Percentiles rank a stretch among this genome's conserved stretches.
These are phyloP conservation scores for Stentor coeruleus DNA, from an alignment of 73 alveolate species.

Conservation along the genomic window DNA sequence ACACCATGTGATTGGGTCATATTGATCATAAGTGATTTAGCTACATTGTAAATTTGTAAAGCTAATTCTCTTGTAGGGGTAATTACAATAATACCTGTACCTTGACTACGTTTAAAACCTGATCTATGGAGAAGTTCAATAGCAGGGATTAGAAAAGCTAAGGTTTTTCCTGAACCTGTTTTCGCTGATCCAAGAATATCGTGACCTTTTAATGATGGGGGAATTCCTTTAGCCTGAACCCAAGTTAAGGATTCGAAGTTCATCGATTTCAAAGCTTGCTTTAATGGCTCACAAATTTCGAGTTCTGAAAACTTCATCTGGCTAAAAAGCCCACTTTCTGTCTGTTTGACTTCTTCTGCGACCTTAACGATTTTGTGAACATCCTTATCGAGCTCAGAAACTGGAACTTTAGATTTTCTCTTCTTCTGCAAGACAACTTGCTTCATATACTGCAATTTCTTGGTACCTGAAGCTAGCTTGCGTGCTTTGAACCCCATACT, in stretches of 20 bases:
- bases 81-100: slow-evolving; percentile 91
- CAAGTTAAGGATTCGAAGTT: slow-evolving; percentile 78
- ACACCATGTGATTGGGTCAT: slow-evolving; percentile 78
- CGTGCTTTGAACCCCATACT: no score
- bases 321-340: slow-evolving; percentile 65
- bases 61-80: slow-evolving; percentile 99
- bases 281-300: slow-evolving; percentile 60
- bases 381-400: no score
- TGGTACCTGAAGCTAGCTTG: no score
- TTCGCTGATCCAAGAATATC: slow-evolving; percentile 99
- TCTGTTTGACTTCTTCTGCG: slow-evolving; percentile 19
- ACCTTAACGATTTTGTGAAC: no score
- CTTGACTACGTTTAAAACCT: slow-evolving; percentile 74
- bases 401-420: no score
- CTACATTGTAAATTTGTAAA: slow-evolving; percentile 95
- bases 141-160: slow-evolving; percentile 98
- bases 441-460: no score
- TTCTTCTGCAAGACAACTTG: no score
- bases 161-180: slow-evolving; percentile 99
- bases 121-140: slow-evolving; percentile 83
- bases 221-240: slow-evolving; percentile 86
- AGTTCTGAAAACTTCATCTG: slow-evolving; percentile 63
- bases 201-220: slow-evolving; percentile 79
- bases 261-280: slow-evolving; percentile 68
- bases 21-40: slow-evolving; percentile 66